These are phyloP conservation scores for Fusarium sulawesiense DNA, from an alignment of 2,329 filamentous ascomycete species.

Conservation along the genomic window DNA sequence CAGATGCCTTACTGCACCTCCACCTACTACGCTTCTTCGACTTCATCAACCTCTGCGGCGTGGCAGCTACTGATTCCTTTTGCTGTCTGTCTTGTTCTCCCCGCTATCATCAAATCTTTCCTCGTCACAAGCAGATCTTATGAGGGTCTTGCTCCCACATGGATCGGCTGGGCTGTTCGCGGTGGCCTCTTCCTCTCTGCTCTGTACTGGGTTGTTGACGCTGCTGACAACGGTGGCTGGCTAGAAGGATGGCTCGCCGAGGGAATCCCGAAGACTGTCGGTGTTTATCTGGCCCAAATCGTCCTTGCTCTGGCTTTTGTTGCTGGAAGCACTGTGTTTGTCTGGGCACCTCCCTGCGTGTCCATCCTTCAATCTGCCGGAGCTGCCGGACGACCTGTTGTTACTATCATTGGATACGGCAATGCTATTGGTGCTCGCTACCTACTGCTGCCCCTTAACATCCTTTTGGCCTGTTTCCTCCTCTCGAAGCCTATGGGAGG, in stretches of 20 bases:
- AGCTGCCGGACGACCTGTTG: conserved; percentile 61
- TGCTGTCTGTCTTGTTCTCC: conserved; percentile 76
- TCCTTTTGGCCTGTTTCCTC: conserved; percentile 80
- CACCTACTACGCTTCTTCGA: conserved; percentile 93
- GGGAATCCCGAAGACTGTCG: conserved; percentile 75
- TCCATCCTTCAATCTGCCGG: conserved; percentile 70
- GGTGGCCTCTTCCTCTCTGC: conserved; percentile 80
- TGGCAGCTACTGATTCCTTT: conserved; percentile 91
- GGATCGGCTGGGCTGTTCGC: conserved; percentile 85
- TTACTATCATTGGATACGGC: conserved; percentile 89
- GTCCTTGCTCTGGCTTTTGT: conserved; percentile 83
- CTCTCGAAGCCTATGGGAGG: conserved; percentile 95
- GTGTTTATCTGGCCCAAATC: conserved; percentile 82
- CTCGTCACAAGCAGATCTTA: conserved; percentile 86
- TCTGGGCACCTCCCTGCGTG: conserved; percentile 87
- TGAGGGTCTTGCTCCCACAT: conserved; percentile 84
- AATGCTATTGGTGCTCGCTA: conserved; percentile 95
- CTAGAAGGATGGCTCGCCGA: conserved; percentile 66
- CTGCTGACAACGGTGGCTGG: conserved; percentile 89
- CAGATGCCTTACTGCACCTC: conserved; percentile 98
- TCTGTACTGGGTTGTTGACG: conserved; percentile 88
- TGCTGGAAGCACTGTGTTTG: conserved; percentile 85
- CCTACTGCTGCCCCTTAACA: conserved; percentile 82
- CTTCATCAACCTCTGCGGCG: conserved; percentile 89
- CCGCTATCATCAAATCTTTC: conserved; percentile 81